phyloP scores from a whole-genome alignment of 2,329 filamentous ascomycete species.

The Amauroascus verrucosus region DNA sequence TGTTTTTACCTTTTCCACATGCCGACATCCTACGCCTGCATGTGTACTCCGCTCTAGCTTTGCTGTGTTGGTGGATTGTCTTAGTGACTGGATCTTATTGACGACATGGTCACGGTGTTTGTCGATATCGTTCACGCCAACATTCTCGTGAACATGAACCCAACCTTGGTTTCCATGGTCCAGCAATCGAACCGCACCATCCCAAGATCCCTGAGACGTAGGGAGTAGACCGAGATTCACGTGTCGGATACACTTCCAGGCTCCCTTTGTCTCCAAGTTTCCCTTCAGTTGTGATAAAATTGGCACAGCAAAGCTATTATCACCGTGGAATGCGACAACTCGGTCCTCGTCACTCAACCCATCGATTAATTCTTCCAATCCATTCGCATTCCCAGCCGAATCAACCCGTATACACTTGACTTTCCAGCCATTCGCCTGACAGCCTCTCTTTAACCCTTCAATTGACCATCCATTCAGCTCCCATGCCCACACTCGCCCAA shows the following conservation, averaged over 20 bases:
- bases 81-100: constrained; percentile 29
- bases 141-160: constrained; percentile 53
- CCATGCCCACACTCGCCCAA: constrained; percentile 66
- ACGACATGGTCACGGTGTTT: constrained; percentile 31
- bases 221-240: constrained; percentile 51
- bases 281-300: constrained; percentile 29
- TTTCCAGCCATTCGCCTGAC: constrained; percentile 56
- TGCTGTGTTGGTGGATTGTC: background rate
- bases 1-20: constrained; percentile 47
- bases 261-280: constrained; percentile 25
- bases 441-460: constrained; percentile 69
- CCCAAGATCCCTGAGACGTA: constrained; percentile 42
- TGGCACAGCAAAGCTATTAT: constrained; percentile 48
- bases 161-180: constrained; percentile 42
- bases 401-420: constrained; percentile 44
- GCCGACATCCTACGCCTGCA: constrained; percentile 25
- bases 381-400: constrained; percentile 27
- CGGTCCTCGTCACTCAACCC: constrained; percentile 30
- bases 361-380: constrained; percentile 26
- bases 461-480: constrained; percentile 84
- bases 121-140: constrained; percentile 39
- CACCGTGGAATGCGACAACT: constrained; percentile 59
- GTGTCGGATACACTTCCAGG: constrained; percentile 40
- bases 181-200: constrained; percentile 39
- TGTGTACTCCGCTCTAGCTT: background rate